These are phyloP conservation scores for Persicaria tinctoria DNA, from an alignment of 148 eudicot species.

Conservation along the genomic window DNA sequence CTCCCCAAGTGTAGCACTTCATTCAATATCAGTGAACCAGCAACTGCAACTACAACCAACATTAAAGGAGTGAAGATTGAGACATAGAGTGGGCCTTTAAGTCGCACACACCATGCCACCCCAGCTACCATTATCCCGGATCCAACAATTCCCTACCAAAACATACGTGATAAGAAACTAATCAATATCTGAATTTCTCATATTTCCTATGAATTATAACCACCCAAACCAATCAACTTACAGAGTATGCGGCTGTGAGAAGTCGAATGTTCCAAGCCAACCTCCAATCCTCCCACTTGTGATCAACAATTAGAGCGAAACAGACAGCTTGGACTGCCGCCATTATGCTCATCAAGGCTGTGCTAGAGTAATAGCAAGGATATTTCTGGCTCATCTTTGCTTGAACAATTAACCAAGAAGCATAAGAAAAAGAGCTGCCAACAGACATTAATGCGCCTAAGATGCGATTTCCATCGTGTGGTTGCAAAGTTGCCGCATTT, in stretches of 20 bases:
- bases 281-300: constrained; percentile 53
- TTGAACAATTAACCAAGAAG: neutral
- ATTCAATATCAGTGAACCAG: constrained; percentile 32
- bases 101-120: constrained; percentile 34
- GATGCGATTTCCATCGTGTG: constrained; percentile 7
- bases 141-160: constrained; percentile 33
- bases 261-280: constrained; percentile 69
- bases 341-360: constrained; percentile 43
- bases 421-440: constrained; percentile 21
- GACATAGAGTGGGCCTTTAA: constrained; percentile 55
- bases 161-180: neutral
- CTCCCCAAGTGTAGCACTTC: constrained; percentile 59
- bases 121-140: constrained; percentile 34
- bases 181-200: no score
- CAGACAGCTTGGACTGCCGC: constrained; percentile 39
- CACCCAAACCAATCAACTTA: neutral
- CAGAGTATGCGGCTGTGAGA: constrained; percentile 27
- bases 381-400: constrained; percentile 37
- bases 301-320: constrained; percentile 38
- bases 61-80: constrained; percentile 51
- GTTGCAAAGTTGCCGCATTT: neutral
- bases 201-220: no score
- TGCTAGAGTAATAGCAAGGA: constrained; percentile 48
- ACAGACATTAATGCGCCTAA: constrained; percentile 31
- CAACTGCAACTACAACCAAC: constrained; percentile 40